phyloP scores from a whole-genome alignment of 1,139 yeast species.

The Debaryomyces sp. region DNA sequence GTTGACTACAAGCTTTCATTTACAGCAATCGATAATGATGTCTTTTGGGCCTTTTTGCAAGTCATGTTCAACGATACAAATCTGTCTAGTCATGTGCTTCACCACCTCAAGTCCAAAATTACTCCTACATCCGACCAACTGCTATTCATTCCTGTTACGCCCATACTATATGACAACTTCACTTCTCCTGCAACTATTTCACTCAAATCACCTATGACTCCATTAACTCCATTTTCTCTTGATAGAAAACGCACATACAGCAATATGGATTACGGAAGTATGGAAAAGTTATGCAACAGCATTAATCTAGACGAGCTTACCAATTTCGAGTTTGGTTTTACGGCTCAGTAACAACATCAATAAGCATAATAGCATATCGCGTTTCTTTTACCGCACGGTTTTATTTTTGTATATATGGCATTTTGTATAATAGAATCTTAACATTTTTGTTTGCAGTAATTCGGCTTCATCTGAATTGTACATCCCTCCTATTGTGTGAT shows the following conservation, averaged over 20 bases:
- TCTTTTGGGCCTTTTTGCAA: slow-evolving; percentile 27
- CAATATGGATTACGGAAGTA: neutral
- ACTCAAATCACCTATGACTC: slow-evolving; percentile 17
- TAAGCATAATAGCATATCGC: neutral
- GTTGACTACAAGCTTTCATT: slow-evolving; percentile 34
- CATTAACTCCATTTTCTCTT: slow-evolving; percentile 16
- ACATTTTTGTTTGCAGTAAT: slow-evolving; percentile 1
- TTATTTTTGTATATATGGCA: slow-evolving; percentile 1
- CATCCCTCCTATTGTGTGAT: neutral
- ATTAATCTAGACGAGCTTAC: slow-evolving; percentile 1
- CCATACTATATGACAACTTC: slow-evolving; percentile 3
- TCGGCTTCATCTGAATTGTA: neutral
- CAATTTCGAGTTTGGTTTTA: neutral
- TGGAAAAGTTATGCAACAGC: neutral
- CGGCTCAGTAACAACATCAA: neutral
- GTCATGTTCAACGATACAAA: neutral
- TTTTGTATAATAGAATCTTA: slow-evolving; percentile 1
- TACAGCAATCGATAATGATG: slow-evolving; percentile 23
- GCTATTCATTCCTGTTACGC: neutral
- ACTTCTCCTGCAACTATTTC: slow-evolving; percentile 10
- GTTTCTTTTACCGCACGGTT: neutral
- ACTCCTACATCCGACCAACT: slow-evolving; percentile 2
- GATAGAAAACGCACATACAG: slow-evolving; percentile 1
- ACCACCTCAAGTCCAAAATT: neutral
- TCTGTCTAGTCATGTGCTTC: neutral